phyloP scores from a whole-genome alignment of 257 asterid genomes.

The Ilex asprella region DNA sequence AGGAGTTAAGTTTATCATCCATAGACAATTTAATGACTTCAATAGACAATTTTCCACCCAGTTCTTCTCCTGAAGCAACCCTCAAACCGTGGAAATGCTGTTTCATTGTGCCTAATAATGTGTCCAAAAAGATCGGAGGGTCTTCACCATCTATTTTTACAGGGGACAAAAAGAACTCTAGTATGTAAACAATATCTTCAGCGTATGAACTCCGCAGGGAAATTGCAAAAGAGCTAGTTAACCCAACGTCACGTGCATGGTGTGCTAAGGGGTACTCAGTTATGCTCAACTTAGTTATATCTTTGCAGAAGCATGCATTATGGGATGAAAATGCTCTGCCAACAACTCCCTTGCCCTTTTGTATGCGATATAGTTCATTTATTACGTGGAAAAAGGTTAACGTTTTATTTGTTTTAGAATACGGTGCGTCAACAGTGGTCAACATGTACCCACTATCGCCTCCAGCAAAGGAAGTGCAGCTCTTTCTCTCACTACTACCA shows the following conservation, averaged over 20 bases:
- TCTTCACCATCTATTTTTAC: background rate
- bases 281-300: constrained; percentile 7
- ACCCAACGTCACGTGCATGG: constrained; percentile 1
- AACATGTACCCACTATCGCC: no score
- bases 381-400: no score
- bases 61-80: constrained; percentile 15
- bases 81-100: constrained; percentile 16
- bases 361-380: background rate
- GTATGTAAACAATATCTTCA: constrained; percentile 10
- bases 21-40: constrained; percentile 1
- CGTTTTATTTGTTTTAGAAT: no score
- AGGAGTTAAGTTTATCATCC: background rate
- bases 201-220: constrained; percentile 14
- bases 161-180: constrained; percentile 21
- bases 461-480: no score
- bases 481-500: no score
- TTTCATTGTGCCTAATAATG: constrained; percentile 16
- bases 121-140: constrained; percentile 7
- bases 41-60: constrained; percentile 8
- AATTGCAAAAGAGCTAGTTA: constrained; percentile 18
- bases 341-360: background rate
- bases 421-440: background rate
- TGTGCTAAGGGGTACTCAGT: background rate
- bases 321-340: constrained; percentile 5
- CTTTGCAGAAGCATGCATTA: constrained; percentile 2